Evolutionary conservation across 2,329 filamentous ascomycete species (phyloP).

Genomic region (Colletotrichum eremochloae): DNA sequence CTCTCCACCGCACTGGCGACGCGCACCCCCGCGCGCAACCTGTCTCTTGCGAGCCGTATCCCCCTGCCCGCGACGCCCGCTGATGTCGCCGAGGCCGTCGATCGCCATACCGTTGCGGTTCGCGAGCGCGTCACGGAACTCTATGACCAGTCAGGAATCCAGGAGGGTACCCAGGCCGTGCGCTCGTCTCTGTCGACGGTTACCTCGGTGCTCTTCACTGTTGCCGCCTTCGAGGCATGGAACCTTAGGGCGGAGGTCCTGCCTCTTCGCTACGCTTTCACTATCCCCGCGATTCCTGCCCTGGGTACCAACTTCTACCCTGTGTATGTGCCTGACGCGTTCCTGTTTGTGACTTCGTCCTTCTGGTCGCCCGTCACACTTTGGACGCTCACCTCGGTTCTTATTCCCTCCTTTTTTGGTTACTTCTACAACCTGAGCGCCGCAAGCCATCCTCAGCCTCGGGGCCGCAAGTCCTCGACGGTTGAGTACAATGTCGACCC

Average conservation of each 20-base stretch:
- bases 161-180: constrained; percentile 73
- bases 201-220: constrained; percentile 76
- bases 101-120: constrained; percentile 76
- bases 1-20: constrained; percentile 59
- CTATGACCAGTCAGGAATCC: constrained; percentile 76
- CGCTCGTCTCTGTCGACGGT: constrained; percentile 81
- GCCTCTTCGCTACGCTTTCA: constrained; percentile 78
- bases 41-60: constrained; percentile 71
- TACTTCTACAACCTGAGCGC: constrained; percentile 92
- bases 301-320: constrained; percentile 70
- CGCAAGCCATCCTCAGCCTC: constrained; percentile 57
- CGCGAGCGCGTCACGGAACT: constrained; percentile 74
- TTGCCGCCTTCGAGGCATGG: constrained; percentile 77
- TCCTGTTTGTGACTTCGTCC: constrained; percentile 77
- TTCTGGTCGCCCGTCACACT: constrained; percentile 89
- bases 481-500: constrained; percentile 80
- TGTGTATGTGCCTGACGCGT: constrained; percentile 83
- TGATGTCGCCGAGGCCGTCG: constrained; percentile 81
- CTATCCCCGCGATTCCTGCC: constrained; percentile 72
- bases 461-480: constrained; percentile 54
- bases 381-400: constrained; percentile 80
- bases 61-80: constrained; percentile 86
- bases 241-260: constrained; percentile 79
- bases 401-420: constrained; percentile 78
- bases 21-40: constrained; percentile 64